Evolutionary conservation across 1,284 basidiomycete species (phyloP), one percentile per base, ranked within the genome.

Genomic region (Microbotryum violaceum): DNA sequence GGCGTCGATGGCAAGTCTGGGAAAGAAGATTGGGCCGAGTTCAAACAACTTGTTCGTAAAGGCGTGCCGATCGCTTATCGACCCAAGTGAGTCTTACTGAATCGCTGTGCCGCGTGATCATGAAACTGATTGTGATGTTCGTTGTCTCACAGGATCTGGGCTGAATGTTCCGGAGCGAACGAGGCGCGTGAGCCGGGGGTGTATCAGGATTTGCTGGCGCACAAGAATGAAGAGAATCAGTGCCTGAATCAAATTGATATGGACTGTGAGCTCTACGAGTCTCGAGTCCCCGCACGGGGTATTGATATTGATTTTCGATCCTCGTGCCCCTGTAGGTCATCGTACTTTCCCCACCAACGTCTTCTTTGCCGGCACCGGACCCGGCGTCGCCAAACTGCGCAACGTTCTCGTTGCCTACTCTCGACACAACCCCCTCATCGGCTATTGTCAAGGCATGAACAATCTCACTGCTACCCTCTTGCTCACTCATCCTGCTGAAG

Each of bases 281-380:
- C 63, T 64, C 20, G 16, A 6, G 21, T 1, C 12, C 42, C 61
- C 0, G 56, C 59, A 44, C 60, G 53, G 2, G 54, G 48, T 16
- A 60, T 45, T 23, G 1, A 6, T 7, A 0, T 1, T 10, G 4
- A 1, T 18, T n/a, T 51, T 61, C 47, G 57, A 9, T 6, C 23
- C 10, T 23, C 20, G 4, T 4, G 14, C 37, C 3, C 47, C 0
- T 6, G 6, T 47, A 70, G 74, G 49, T 47, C 65, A 65, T 64
- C 60, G 91, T 74, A 94, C 90, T 48, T 96, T 97, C 86, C 94
- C 94, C 0, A 79, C 93, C 49, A 97, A 97, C 73, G 82, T 97
- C 44, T 98, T 94, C 78, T 98, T 97, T 76, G 94, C 91, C 1
- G 89, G 92, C 1, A 89, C 93, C 73, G 93, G 94, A 0, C 88